Base-by-base conservation (phyloP, 257 asterid species). In the Solanum ahanhuiri region DNA sequence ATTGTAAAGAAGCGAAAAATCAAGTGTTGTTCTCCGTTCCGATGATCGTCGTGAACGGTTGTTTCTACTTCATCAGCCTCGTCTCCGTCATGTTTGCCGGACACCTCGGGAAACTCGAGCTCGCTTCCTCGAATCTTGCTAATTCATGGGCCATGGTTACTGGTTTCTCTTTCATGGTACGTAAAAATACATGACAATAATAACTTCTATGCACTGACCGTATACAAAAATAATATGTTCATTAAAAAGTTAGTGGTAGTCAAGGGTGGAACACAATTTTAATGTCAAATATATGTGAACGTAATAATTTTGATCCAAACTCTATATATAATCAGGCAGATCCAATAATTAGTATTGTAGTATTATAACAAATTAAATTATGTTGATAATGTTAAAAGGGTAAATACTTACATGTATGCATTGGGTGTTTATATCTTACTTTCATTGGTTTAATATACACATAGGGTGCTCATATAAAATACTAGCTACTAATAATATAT, bases 51-150 rank as follows among this genome's bases (percentile, higher is more conserved):
- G 83, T 89, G 7, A 84, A 87, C 2, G 87, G 43, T 23, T 71
- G n/a, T 31, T 87, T 84, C 71, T 81, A 85, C 58, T 85, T 81
- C 82, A 89, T 89, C 58, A 76, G 86, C 45, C 54, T 87, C 34
- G 82, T 81, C 7, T 81, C 91, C 12, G 88, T 89, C 58, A 87
- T 89, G 91, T 89, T 89, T 12, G 88, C 89, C 41, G 89, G 91
- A n/a, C 89, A 87, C 84, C 87, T 87, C 8, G 91, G 91, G 54
- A 84, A 89, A 2, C 88, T 85, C 31, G 85, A 87, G 15, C 91
- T 87, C 2, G 91, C 91, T 7, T 88, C 88, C 22, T 70, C 91
- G 0, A 89, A 84, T 39, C 91, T 89, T 28, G 89, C 89, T 58
- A 87, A 89, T 34, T 89, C 89, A 9, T 89, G 91, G 91, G 89